Evolutionary conservation across 306 rosid genomes (phyloP), one percentile per base, ranked within the genome.

Genomic region (Lathyrus tuberosus): DNA sequence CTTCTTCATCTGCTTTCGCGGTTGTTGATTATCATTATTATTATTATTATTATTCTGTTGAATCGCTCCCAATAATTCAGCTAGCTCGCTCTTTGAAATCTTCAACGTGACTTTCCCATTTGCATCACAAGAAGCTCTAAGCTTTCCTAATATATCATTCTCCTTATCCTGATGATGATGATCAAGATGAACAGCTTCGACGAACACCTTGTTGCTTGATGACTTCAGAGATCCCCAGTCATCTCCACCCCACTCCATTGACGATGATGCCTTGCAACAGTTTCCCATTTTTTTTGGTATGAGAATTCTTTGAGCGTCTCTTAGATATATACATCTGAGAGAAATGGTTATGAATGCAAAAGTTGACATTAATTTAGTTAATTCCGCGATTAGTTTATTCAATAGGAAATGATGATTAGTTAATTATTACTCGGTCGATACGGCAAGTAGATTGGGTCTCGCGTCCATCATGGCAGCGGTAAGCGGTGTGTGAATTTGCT

Each of bases 61-160:
- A 13, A 49, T 26, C 0, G 28, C 76, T 52, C 65, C 84, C 40
- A 85, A 41, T 47, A 91, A 53, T 58, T 78, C 67, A 22, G 65
- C 82, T 17, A 88, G 62, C 73, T 91, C 89, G 66, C 62, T 70
- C 78, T 84, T 91, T 4, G 88, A 66, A 24, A 91, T 83, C 82
- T 18, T 85, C 11, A 91, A 77, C 83, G 71, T 91, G 47, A 91
- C 78, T 70, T 70, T 84, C 40, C 81, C 77, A 33, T 31, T 47
- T 0, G 4, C 46, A 37, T 53, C 75, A n/a, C 62, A 48, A 69
- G 70, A 15, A 52, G 37, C 15, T 74, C 68, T 67, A 13, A 12
- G 60, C 30, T 28, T 73, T 6, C 48, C 75, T 1, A 79, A 60
- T 49, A 72, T 74, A 52, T 52, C 30, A 10, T 2, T 15, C 70